Evolutionary conservation across 2,329 filamentous ascomycete genomes (phyloP).

Genomic region (Neocatenulostroma microsporum): DNA sequence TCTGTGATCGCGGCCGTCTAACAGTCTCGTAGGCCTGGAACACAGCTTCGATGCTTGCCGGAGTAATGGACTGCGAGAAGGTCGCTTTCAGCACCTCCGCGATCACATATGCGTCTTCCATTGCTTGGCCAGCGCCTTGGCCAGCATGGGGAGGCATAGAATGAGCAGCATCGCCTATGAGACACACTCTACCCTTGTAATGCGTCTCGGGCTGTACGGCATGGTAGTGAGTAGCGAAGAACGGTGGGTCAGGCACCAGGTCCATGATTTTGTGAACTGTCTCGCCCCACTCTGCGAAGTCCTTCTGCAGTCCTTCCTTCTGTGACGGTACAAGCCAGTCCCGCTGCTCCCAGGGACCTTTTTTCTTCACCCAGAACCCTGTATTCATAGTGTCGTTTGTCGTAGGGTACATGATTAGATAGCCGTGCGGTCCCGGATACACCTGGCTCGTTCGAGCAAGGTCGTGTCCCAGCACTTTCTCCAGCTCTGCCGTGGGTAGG

Average conservation of each 20-base stretch:
- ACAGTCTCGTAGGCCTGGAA: slow-evolving; percentile 15
- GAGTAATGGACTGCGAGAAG: background rate
- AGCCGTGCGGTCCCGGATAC: slow-evolving; percentile 45
- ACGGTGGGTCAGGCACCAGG: slow-evolving; percentile 35
- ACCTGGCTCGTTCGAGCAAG: slow-evolving; percentile 18
- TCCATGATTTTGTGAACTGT: slow-evolving; percentile 32
- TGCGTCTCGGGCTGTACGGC: slow-evolving; percentile 15
- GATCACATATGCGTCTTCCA: slow-evolving; percentile 47
- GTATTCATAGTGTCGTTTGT: slow-evolving; percentile 52
- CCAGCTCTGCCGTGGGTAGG: slow-evolving; percentile 50
- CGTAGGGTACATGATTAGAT: slow-evolving; percentile 56
- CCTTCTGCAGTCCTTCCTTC: slow-evolving; percentile 34
- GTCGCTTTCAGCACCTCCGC: slow-evolving; percentile 14
- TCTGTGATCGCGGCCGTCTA: slow-evolving; percentile 13
- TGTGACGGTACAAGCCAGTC: slow-evolving; percentile 35
- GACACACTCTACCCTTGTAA: slow-evolving; percentile 42
- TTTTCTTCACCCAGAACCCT: slow-evolving; percentile 37
- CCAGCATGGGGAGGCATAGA: slow-evolving; percentile 47
- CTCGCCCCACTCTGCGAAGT: slow-evolving; percentile 38
- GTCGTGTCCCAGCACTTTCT: slow-evolving; percentile 22
- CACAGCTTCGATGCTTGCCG: slow-evolving; percentile 12
- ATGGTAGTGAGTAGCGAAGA: slow-evolving; percentile 45
- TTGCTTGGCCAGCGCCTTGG: slow-evolving; percentile 49
- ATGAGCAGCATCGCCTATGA: slow-evolving; percentile 61
- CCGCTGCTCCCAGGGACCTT: slow-evolving; percentile 32